Evolutionary conservation across 768 basidiomycete species (phyloP).

Genomic region (Leucosporidium scottii): DNA sequence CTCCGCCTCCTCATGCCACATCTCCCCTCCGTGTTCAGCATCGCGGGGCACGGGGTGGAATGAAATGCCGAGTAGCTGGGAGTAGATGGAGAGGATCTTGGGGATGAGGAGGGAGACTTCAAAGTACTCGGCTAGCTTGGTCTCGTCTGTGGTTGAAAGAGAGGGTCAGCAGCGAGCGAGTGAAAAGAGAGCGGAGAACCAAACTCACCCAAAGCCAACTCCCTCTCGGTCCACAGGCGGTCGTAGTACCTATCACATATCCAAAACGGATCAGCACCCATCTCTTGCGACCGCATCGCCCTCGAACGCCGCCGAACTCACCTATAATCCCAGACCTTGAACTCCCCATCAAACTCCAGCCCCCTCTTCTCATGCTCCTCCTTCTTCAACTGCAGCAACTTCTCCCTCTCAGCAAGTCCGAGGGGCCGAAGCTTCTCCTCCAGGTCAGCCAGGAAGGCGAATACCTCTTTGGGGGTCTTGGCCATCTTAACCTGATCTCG

Average conservation of each 20-base stretch:
- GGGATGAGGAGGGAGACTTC: conserved; percentile 77
- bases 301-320: conserved; percentile 40
- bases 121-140: conserved; percentile 79
- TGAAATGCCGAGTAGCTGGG: conserved; percentile 66
- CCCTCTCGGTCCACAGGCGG: conserved; percentile 59
- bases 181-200: background rate
- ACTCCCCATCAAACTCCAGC: conserved; percentile 60
- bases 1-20: conserved; percentile 82
- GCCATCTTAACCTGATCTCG: conserved; percentile 36
- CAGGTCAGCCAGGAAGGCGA: conserved; percentile 68
- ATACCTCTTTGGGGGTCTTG: conserved; percentile 58
- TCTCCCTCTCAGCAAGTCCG: conserved; percentile 58
- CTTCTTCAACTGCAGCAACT: conserved; percentile 65
- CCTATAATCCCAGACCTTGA: conserved; percentile 80
- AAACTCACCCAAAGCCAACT: conserved; percentile 49
- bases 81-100: conserved; percentile 73
- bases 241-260: conserved; percentile 40
- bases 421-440: conserved; percentile 66
- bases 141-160: conserved; percentile 50
- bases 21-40: conserved; percentile 49
- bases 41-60: conserved; percentile 47
- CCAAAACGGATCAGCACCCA: background rate
- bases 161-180: background rate
- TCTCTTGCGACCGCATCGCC: background rate
- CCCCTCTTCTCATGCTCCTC: conserved; percentile 60